Percentiles rank a stretch among this genome's conserved stretches.
phyloP scores from a whole-genome alignment of 139 green algal genomes.

The Pseudopediastrum boryanum region DNA sequence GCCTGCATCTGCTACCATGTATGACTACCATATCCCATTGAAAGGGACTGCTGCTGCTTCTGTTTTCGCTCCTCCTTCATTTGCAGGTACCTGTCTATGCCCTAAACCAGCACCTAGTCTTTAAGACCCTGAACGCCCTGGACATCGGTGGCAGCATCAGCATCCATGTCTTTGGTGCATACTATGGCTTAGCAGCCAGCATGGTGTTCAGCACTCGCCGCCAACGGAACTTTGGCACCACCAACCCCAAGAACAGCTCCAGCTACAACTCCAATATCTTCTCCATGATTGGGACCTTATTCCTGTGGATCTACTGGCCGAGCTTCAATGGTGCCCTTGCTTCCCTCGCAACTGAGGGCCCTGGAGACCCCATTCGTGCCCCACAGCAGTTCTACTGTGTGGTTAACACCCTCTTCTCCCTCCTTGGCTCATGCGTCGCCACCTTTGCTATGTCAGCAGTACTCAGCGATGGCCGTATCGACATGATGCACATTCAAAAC shows the following conservation, averaged over 20 bases:
- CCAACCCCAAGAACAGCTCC: constrained; percentile 43
- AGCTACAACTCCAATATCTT: constrained; percentile 46
- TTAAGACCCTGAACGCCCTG: constrained; percentile 41
- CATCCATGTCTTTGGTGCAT: constrained; percentile 47
- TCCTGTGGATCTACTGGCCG: constrained; percentile 56
- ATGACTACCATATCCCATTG: too few species aligned
- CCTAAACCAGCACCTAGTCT: constrained; percentile 50
- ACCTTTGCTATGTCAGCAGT: constrained; percentile 51
- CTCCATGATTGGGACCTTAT: constrained; percentile 6
- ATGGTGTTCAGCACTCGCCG: constrained; percentile 24
- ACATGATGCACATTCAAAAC: constrained; percentile 71
- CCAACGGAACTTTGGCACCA: neutral
- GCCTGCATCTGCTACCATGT: too few species aligned
- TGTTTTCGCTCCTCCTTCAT: neutral
- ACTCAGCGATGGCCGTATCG: constrained; percentile 42
- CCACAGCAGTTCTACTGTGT: constrained; percentile 45
- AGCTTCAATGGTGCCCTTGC: constrained; percentile 72
- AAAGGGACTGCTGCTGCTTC: too few species aligned
- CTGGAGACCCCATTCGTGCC: neutral
- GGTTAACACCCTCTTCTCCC: constrained; percentile 65
- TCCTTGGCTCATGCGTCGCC: constrained; percentile 52
- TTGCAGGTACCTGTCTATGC: constrained; percentile 61
- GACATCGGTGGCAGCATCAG: constrained; percentile 57
- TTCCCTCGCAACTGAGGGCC: constrained; percentile 9
- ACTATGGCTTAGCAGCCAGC: constrained; percentile 44